Evolutionary conservation across 2,329 filamentous ascomycete species (phyloP), one percentile per base, ranked within the genome.

Genomic region (Macrophomina tecta): DNA sequence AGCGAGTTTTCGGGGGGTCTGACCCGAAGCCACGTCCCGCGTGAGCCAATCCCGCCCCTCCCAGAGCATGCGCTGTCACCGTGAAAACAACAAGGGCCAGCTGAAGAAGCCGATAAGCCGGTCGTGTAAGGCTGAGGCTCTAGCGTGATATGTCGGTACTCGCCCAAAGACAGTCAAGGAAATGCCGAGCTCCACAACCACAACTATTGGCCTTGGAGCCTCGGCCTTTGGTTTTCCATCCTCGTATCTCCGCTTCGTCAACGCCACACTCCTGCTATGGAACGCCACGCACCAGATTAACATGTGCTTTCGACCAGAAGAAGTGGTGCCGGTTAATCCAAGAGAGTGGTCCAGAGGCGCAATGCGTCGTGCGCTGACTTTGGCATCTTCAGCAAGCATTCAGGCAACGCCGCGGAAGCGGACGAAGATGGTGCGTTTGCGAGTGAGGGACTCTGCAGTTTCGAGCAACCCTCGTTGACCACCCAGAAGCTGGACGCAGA

Each of bases 111-210:
- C 45, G 58, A 62, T 62, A 62, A 62, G 58, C 42, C 58, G 30
- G 5, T 28, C 11, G 30, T 45, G 49, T 51, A 62, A 49, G 58
- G 58, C 58, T 62, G 58, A 62, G 45, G 45, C 58, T 49, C 30
- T 30, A 30, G 58, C 45, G 45, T 49, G 58, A 62, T 48, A 30
- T 46, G 28, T 49, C 58, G 58, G 58, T 16, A 61, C 42, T 62
- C 2, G 16, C 16, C 45, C 30, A 28, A 48, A 30, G 14, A 28
- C 18, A 48, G 46, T 12, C 28, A 48, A 46, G 58, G 32, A 49
- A 62, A 62, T 62, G 42, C 58, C 58, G 58, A 62, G 45, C 23
- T 18, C 40, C 30, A 12, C 3, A 28, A 9, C 30, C 8, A 9
- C 14, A 16, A 9, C 8, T 28, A 6, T 49, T 12, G n/a, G 14